phyloP scores from a whole-genome alignment of 345 rosid species.

The Pugionium cornutum region DNA sequence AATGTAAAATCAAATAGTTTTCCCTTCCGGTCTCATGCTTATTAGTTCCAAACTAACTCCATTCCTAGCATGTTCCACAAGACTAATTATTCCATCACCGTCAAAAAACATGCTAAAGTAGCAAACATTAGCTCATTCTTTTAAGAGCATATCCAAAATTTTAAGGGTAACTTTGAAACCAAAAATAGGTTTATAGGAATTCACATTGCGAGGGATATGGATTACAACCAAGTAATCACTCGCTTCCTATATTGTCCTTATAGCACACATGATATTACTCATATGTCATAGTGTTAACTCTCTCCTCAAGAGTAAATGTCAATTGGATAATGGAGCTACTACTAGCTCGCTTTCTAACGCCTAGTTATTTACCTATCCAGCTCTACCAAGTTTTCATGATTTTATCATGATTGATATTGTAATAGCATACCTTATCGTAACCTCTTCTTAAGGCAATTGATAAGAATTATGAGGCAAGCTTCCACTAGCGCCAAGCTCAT shows the following conservation, averaged over 20 bases:
- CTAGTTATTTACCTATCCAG: not conserved
- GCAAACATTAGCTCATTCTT: not conserved
- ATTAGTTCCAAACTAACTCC: not conserved
- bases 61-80: conserved; percentile 1
- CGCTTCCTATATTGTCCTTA: not conserved
- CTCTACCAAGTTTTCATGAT: not conserved
- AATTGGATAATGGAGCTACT: not conserved
- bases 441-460: too few relatives aligned
- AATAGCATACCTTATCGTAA: too few relatives aligned
- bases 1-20: conserved; percentile 22
- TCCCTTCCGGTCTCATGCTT: not conserved
- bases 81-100: conserved; percentile 5
- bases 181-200: not conserved
- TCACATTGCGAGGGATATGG: not conserved
- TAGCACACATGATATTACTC: conserved; percentile 4
- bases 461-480: too few relatives aligned
- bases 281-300: conserved; percentile 14
- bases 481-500: too few relatives aligned
- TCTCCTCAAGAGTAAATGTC: not conserved
- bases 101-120: not conserved
- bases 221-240: not conserved
- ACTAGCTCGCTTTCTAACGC: not conserved
- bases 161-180: not conserved
- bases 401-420: too few relatives aligned
- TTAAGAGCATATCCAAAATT: not conserved